phyloP scores from a whole-genome alignment of 2,329 filamentous ascomycete genomes.

The Colletotrichum tanaceti region DNA sequence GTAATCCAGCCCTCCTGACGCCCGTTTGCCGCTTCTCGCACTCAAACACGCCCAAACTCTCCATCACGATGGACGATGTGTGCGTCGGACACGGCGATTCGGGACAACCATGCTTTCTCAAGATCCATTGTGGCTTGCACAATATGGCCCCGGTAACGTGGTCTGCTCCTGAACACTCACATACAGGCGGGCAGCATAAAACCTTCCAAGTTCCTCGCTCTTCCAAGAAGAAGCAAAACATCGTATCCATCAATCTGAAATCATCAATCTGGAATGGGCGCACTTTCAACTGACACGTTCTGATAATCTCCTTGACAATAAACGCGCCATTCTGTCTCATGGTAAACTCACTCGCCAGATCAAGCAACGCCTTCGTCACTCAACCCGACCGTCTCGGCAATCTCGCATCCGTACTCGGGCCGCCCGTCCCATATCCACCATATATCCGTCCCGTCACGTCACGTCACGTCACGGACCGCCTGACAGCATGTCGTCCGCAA shows the following conservation, averaged over 20 bases:
- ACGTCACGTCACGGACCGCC: neutral
- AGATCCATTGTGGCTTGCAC: neutral
- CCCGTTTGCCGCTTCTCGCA: neutral
- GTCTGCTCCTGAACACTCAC: neutral
- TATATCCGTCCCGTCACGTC: no score
- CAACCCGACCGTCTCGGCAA: slow-evolving; percentile 1
- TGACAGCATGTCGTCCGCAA: slow-evolving; percentile 40
- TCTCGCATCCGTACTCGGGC: slow-evolving; percentile 38
- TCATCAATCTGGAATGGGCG: no score
- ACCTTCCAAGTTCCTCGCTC: neutral
- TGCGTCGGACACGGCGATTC: slow-evolving; percentile 20
- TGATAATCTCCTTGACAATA: no score
- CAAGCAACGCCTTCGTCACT: neutral
- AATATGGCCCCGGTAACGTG: neutral
- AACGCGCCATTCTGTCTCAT: neutral
- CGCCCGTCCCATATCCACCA: slow-evolving; percentile 1
- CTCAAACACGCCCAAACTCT: neutral
- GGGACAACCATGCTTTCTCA: slow-evolving; percentile 10
- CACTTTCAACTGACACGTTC: neutral
- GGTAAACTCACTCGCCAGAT: neutral
- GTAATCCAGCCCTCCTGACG: slow-evolving; percentile 10
- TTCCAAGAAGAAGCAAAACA: neutral
- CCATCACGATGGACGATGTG: slow-evolving; percentile 5
- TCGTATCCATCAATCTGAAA: neutral
- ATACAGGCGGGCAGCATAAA: neutral